Conservation (phyloP, 2,329 filamentous ascomycete genomes). For the Cordyceps militaris region DNA sequence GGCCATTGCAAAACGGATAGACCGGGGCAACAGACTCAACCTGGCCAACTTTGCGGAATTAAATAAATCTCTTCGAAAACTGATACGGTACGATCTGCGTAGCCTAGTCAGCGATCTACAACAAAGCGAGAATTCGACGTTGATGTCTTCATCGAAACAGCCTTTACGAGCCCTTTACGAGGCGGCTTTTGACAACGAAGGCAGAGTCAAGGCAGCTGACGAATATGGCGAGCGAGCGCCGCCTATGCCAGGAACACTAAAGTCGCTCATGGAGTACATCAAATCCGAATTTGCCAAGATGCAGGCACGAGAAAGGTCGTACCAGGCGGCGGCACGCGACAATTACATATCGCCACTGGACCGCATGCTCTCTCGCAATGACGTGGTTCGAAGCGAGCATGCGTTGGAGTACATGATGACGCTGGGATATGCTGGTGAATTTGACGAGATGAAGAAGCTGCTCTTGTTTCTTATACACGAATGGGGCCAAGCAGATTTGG, state of each 20-base stretch:
- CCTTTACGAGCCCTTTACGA: not conserved
- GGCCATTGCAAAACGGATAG: conserved; percentile 24
- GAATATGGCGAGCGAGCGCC: not conserved
- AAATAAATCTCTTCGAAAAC: conserved; percentile 20
- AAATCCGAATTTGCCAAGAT: conserved; percentile 4
- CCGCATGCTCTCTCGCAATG: conserved; percentile 25
- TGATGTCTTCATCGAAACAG: not conserved
- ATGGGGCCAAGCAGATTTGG: conserved; percentile 29
- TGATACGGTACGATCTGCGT: conserved; percentile 16
- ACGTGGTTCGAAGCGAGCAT: conserved; percentile 31
- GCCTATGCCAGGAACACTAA: not conserved
- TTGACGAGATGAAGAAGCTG: conserved; percentile 48
- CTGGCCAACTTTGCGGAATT: conserved; percentile 20
- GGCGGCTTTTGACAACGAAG: not conserved
- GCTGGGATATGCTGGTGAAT: conserved; percentile 54
- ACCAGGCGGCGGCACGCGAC: conserved; percentile 15
- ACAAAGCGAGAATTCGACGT: not conserved
- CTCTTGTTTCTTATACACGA: conserved; percentile 52
- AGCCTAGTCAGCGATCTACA: not conserved
- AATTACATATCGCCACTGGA: conserved; percentile 26
- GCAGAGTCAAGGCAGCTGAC: not conserved
- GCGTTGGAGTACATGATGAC: conserved; percentile 55
- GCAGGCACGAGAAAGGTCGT: not conserved
- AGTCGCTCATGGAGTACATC: not conserved
- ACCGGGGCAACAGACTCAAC: conserved; percentile 19